Percentiles rank a stretch among this genome's conserved stretches.
Conservation (phyloP, 768 basidiomycete genomes). For the Mycena alexandri region DNA sequence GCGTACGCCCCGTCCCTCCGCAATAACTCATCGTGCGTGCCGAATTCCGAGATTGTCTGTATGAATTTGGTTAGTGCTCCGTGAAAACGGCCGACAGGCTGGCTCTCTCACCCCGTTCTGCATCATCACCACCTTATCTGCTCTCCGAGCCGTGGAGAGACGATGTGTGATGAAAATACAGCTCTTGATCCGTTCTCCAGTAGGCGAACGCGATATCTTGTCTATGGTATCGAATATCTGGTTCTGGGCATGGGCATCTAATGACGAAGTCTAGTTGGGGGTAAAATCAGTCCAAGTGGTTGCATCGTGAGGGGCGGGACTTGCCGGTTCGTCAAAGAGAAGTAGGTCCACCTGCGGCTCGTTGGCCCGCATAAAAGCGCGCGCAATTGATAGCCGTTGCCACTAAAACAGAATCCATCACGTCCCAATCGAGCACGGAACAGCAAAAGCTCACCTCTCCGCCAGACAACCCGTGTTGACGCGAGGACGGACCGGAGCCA, state of each 20-base stretch:
- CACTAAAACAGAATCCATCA: slow-evolving; percentile 61
- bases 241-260: slow-evolving; percentile 85
- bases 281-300: slow-evolving; percentile 18
- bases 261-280: slow-evolving; percentile 73
- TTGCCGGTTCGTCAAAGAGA: slow-evolving; percentile 87
- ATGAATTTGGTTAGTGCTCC: slow-evolving; percentile 38
- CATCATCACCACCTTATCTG: slow-evolving; percentile 92
- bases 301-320: slow-evolving; percentile 40
- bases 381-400: slow-evolving; percentile 88
- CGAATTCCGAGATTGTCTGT: slow-evolving; percentile 84
- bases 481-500: slow-evolving; percentile 50
- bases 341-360: slow-evolving; percentile 83
- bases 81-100: slow-evolving; percentile 24
- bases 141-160: slow-evolving; percentile 82
- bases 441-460: slow-evolving; percentile 73
- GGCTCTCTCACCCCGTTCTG: slow-evolving; percentile 72
- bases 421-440: slow-evolving; percentile 2
- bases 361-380: slow-evolving; percentile 88
- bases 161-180: slow-evolving; percentile 89
- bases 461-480: slow-evolving; percentile 81
- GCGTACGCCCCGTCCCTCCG: slow-evolving; percentile 73
- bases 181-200: slow-evolving; percentile 73
- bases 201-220: slow-evolving; percentile 67
- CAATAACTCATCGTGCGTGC: slow-evolving; percentile 78
- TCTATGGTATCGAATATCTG: slow-evolving; percentile 84